These are phyloP conservation scores for Hebeloma cylindrosporum DNA, from an alignment of 768 basidiomycete species.

Conservation along the genomic window DNA sequence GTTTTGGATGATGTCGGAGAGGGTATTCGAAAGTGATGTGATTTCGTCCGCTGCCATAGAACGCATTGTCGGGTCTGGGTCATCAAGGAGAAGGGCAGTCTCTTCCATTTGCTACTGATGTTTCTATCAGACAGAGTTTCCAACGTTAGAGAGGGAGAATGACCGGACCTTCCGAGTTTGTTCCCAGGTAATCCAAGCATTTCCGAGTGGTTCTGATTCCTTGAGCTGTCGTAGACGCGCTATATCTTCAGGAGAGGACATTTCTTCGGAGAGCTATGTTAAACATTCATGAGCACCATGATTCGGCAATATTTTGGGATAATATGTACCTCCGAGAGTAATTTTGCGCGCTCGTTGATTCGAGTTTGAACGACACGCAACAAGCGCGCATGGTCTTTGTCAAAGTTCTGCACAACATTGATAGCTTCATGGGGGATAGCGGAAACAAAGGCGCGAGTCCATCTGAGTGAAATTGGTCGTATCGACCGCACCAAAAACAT, in stretches of 20 bases:
- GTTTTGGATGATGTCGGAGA: constrained; percentile 34
- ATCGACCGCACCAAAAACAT: constrained; percentile 17
- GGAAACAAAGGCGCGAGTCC: too few species aligned
- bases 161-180: constrained; percentile 54
- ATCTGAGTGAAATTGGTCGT: background rate
- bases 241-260: constrained; percentile 58
- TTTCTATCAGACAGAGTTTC: constrained; percentile 10
- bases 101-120: constrained; percentile 64
- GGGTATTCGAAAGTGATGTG: constrained; percentile 37
- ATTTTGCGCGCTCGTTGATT: constrained; percentile 46
- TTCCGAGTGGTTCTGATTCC: constrained; percentile 64
- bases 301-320: too few species aligned
- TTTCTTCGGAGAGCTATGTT: constrained; percentile 49
- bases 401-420: background rate
- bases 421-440: background rate
- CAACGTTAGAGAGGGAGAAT: background rate
- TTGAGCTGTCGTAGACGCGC: constrained; percentile 59
- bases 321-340: constrained; percentile 44
- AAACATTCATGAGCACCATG: background rate
- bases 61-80: constrained; percentile 76
- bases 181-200: constrained; percentile 68
- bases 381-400: constrained; percentile 44
- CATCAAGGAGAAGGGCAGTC: constrained; percentile 59
- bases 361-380: constrained; percentile 55
- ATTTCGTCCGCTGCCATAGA: constrained; percentile 72